Evolutionary conservation across 179 eudicot species (phyloP).

Genomic region (Gypsophila paniculata): DNA sequence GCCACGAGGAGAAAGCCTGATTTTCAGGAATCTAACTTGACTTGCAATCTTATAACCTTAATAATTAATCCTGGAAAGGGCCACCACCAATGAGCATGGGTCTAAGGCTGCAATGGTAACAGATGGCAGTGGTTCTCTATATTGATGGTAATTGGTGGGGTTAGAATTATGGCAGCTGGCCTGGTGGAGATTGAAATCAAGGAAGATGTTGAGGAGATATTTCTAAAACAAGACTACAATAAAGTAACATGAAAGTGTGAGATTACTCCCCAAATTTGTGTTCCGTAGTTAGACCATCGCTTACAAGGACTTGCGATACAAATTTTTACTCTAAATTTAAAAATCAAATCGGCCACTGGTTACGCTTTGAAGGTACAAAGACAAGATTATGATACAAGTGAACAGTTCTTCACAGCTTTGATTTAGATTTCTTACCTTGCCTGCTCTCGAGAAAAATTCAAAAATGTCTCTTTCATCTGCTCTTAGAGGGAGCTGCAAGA

Average conservation of each 20-base stretch:
- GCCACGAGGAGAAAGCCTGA: background rate
- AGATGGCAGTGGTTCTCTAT: no score
- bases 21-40: background rate
- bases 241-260: no score
- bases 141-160: no score
- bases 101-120: no score
- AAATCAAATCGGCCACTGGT: background rate
- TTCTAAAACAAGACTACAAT: no score
- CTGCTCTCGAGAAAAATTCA: constrained; percentile 84
- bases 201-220: background rate
- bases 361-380: background rate
- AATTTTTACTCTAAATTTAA: no score
- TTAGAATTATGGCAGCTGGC: no score
- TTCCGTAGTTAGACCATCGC: no score
- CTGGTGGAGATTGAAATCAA: no score
- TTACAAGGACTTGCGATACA: no score
- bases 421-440: constrained; percentile 50
- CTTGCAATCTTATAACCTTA: background rate
- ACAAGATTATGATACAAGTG: background rate
- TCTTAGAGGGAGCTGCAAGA: constrained; percentile 62
- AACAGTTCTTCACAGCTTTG: background rate
- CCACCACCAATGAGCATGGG: no score
- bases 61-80: constrained; percentile 2
- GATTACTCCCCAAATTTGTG: no score
- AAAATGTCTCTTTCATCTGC: constrained; percentile 85